Evolutionary conservation across 768 basidiomycete species (phyloP), one percentile per base, ranked within the genome.

Genomic region (Mycena chlorophos): DNA sequence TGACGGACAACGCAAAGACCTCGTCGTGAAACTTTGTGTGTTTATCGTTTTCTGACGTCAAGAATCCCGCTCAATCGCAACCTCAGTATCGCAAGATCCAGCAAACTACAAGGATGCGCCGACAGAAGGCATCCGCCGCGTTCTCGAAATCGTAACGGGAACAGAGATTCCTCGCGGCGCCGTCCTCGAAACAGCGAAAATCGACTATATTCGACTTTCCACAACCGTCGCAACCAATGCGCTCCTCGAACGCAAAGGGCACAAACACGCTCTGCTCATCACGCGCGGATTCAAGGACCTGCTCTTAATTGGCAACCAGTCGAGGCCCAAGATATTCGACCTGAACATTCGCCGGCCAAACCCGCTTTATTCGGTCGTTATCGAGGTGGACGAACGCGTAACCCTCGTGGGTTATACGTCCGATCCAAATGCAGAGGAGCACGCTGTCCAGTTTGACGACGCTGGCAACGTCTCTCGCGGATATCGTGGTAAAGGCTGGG

Each of bases 211-310:
- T 59, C 84, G 94, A 17, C 75, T 96, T 6, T 94, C 91, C 0
- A 97, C 95, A 0, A 98, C 96, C 0, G 93, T 98, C 3, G 95
- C 94, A 0, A 98, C 96, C 17, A 98, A 98, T 65, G 95, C 96
- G 0, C 80, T 98, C 0, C 81, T 98, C 5, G 96, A 98, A 65
- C 86, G 96, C 45, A 95, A 96, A 70, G 96, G 96, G 1, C 89
- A 93, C 64, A 87, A 86, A 58, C 93, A 96, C 56, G 95, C 93
- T 0, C 76, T 98, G 30, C 74, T 97, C 14, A 96, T 95, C 65
- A 98, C 96, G 1, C 84, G 84, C 57, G 94, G 94, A 0, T 96
- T 95, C 78, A 85, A 85, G 67, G 95, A 97, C 69, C 84, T 98
- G 10, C 80, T 98, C 5, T 79, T 90, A 28, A 98, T 98, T 55